Percentiles rank a stretch among this genome's conserved stretches.
These are phyloP conservation scores for Lignosus rhinocerotis DNA, from an alignment of 1,284 basidiomycete species.

Conservation along the genomic window DNA sequence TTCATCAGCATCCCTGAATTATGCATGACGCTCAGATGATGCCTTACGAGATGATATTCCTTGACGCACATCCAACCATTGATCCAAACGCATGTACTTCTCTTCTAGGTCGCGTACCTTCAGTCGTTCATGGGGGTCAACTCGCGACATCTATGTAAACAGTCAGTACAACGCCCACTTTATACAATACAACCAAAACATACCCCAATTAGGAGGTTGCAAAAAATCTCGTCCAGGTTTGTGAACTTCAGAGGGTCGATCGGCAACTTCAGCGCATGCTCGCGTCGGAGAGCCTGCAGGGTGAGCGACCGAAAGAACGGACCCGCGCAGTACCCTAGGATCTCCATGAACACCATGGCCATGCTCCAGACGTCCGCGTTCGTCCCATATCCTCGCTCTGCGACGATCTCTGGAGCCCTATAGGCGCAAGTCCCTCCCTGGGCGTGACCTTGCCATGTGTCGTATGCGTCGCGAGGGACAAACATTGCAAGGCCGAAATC, in stretches of 20 bases:
- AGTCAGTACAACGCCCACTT: neutral
- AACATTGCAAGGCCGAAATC: constrained; percentile 24
- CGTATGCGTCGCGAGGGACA: constrained; percentile 41
- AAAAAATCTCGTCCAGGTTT: constrained; percentile 6
- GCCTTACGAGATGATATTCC: no score
- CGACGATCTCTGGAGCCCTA: constrained; percentile 17
- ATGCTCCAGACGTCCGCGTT: constrained; percentile 27
- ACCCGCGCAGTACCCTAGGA: constrained; percentile 6
- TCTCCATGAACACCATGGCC: constrained; percentile 26
- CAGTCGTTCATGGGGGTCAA: neutral
- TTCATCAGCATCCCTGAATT: no score
- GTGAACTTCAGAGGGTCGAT: constrained; percentile 2
- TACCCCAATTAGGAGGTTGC: constrained; percentile 3
- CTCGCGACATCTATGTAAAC: neutral
- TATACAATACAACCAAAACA: neutral
- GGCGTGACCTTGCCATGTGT: neutral
- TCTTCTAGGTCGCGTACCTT: neutral
- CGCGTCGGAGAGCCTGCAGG: neutral
- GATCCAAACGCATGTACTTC: no score
- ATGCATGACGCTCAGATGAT: no score
- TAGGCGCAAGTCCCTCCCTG: neutral
- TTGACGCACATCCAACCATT: no score
- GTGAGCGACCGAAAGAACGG: constrained; percentile 4
- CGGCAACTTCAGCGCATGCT: neutral
- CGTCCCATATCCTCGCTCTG: constrained; percentile 10